Base-by-base conservation (phyloP, 371 early-diverging fungal species). In the Mucor mucedo region DNA sequence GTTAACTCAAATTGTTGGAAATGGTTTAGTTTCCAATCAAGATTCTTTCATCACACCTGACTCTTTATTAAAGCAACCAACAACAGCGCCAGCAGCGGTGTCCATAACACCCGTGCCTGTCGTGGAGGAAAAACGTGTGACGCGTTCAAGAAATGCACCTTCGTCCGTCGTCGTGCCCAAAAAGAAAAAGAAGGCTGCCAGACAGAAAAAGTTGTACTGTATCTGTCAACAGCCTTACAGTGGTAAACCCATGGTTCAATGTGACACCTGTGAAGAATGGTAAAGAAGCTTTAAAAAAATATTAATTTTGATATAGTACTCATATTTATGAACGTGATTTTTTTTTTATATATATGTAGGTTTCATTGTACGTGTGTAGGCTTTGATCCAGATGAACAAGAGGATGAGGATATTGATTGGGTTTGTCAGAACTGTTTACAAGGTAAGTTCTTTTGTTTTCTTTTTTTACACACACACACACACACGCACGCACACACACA, bases 191-290 rank as follows among this genome's bases (percentile, higher is more conserved):
- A 38, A 50, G 14, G 29, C 40, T 9, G 70, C 75, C n/a, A 35
- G 8, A 35, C 35, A 4, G 6, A 86, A 82, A 61, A 86, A 82
- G 28, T 75, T 91, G 1, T 93, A 91, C 66, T 93, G 93, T 63
- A 70, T 84, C 14, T 93, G 93, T 65, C 80, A 87, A 42, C 75
- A 84, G 48, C 84, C 85, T 3, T 91, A 91, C 49, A 77, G 84
- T 60, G 90, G 91, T 38, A 81, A 84, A 38, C 89, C 90, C 5
- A 93, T 93, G 93, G 89, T 93, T 49, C 86, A 87, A 55, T 93
- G 93, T 67, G 91, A 91, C 65, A 60, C 68, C 28, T 93, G 93
- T 68, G 70, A 81, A 52, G 88, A 93, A 66, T 93, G 93, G 93
- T 90, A 83, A 70, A 79, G n/a, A 47, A 11, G 52, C 9, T 33